A percentile compares a stretch with the other conserved stretches of the same genome.
Conservation (phyloP, 1,284 basidiomycete species). For the Rhizopogon parksii region DNA sequence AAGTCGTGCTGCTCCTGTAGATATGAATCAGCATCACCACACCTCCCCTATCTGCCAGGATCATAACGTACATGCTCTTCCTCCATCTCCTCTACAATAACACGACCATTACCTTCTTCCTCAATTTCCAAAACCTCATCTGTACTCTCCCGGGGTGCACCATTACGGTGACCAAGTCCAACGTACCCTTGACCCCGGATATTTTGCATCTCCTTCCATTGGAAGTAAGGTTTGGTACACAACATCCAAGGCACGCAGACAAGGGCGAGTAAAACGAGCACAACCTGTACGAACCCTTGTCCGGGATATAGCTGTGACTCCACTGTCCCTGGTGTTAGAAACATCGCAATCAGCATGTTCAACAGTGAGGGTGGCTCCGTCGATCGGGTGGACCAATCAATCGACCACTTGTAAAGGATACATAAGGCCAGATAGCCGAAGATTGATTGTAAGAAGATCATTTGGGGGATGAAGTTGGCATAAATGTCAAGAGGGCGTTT, state of each 20-base stretch:
- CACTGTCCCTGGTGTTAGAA: constrained; percentile 80
- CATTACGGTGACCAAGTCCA: constrained; percentile 48
- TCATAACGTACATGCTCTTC: constrained; percentile 54
- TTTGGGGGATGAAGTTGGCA: constrained; percentile 94
- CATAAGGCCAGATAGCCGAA: constrained; percentile 95
- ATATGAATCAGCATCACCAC: constrained; percentile 13
- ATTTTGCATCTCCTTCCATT: constrained; percentile 87
- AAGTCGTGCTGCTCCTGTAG: constrained; percentile 77
- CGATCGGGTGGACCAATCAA: constrained; percentile 79
- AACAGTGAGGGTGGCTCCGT: constrained; percentile 83
- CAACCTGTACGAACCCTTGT: constrained; percentile 80
- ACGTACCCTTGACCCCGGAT: constrained; percentile 85
- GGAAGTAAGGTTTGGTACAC: constrained; percentile 87
- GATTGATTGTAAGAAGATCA: constrained; percentile 95
- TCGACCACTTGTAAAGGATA: constrained; percentile 96
- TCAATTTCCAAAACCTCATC: constrained; percentile 71
- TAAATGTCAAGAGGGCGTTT: constrained; percentile 82
- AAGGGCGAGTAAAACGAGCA: constrained; percentile 75
- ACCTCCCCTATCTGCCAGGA: constrained; percentile 10
- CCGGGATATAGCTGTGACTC: constrained; percentile 80
- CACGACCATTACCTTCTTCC: constrained; percentile 79
- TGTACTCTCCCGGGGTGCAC: constrained; percentile 37
- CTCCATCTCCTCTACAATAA: constrained; percentile 61
- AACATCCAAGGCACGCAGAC: constrained; percentile 97
- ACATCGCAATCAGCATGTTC: constrained; percentile 95